Evolutionary conservation across 768 basidiomycete species (phyloP).

Genomic region (Hericium rajendrae): DNA sequence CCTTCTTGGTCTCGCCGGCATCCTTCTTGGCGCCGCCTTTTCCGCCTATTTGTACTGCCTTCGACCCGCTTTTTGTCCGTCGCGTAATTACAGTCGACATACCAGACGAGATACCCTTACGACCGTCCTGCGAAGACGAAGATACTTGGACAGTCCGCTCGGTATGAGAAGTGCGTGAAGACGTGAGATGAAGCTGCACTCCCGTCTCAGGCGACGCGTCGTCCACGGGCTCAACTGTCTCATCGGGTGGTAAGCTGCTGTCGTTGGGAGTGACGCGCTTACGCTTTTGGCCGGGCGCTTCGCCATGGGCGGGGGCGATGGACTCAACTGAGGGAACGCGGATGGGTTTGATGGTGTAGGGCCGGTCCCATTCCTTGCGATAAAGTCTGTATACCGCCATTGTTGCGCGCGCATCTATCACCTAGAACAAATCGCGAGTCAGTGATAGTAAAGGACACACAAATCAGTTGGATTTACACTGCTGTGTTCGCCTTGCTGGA

Average conservation of each 20-base stretch:
- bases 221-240: background rate
- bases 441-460: background rate
- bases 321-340: background rate
- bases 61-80: background rate
- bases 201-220: background rate
- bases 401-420: slow-evolving; percentile 87
- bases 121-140: background rate
- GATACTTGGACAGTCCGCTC: background rate
- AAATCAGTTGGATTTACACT: slow-evolving; percentile 47
- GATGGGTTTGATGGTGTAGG: slow-evolving; percentile 3
- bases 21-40: background rate
- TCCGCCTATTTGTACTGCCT: background rate
- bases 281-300: background rate
- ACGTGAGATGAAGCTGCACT: background rate
- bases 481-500: slow-evolving; percentile 85
- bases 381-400: slow-evolving; percentile 89
- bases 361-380: slow-evolving; percentile 70
- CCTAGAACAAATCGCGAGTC: slow-evolving; percentile 32
- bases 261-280: background rate
- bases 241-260: background rate
- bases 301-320: slow-evolving; percentile 2
- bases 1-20: background rate
- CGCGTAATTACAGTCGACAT: slow-evolving; percentile 7
- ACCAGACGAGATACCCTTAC: slow-evolving; percentile 12
- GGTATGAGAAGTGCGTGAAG: background rate